These are phyloP conservation scores for Trichomonascaceae sp. DNA, from an alignment of 1,139 yeast genomes.

Conservation along the genomic window DNA sequence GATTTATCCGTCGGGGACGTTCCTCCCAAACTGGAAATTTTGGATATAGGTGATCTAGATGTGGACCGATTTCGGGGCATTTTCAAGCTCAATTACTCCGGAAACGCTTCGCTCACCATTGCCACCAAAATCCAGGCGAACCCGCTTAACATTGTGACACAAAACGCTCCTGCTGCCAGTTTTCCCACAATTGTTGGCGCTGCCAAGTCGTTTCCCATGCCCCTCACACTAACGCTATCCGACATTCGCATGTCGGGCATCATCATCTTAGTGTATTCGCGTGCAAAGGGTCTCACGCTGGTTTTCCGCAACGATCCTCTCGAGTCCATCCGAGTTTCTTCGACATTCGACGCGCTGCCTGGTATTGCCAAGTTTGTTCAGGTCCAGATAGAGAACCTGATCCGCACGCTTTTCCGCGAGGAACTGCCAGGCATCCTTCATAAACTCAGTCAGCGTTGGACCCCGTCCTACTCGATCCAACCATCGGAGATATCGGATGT, in stretches of 20 bases:
- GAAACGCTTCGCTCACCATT: conserved; percentile 68
- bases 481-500: conserved; percentile 1
- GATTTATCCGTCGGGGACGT: conserved; percentile 67
- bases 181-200: conserved; percentile 58
- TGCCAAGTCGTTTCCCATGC: conserved; percentile 59
- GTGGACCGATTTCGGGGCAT: conserved; percentile 74
- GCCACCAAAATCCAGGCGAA: conserved; percentile 81
- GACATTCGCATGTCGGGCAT: conserved; percentile 68
- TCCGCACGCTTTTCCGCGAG: conserved; percentile 68
- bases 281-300: conserved; percentile 69
- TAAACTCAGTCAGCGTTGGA: conserved; percentile 60
- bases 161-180: conserved; percentile 21
- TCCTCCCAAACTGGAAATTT: conserved; percentile 66
- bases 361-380: conserved; percentile 74
- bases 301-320: conserved; percentile 85
- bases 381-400: conserved; percentile 68
- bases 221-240: conserved; percentile 61
- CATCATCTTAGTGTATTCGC: conserved; percentile 71
- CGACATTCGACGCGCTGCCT: conserved; percentile 75
- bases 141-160: conserved; percentile 59
- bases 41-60: conserved; percentile 78
- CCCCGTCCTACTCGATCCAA: conserved; percentile 26
- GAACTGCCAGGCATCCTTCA: conserved; percentile 74
- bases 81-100: conserved; percentile 66
- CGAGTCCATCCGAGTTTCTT: conserved; percentile 66